A percentile compares a stretch with the other conserved stretches of the same genome.
Evolutionary conservation across 225 moss, liverwort and hornwort species (phyloP).

Genomic region (Polytrichum formosum): DNA sequence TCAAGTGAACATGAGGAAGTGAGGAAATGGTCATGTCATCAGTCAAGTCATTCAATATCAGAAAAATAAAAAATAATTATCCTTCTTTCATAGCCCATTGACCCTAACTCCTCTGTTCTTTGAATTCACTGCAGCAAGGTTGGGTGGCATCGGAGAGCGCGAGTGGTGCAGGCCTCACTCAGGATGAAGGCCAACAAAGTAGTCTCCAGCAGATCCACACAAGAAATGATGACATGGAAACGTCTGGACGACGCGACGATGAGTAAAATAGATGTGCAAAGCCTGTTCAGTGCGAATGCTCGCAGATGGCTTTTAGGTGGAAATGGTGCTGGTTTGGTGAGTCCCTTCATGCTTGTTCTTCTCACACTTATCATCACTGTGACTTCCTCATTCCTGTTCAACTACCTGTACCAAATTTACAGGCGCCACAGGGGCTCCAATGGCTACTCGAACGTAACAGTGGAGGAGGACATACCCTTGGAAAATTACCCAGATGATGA

Average conservation of each 20-base stretch:
- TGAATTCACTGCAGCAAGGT: constrained; percentile 38
- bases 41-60: too few species aligned
- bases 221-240: constrained; percentile 84
- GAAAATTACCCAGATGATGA: constrained; percentile 45
- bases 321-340: constrained; percentile 17
- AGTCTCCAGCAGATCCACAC: constrained; percentile 20
- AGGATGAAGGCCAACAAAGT: constrained; percentile 30
- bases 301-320: constrained; percentile 50
- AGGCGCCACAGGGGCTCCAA: constrained; percentile 38
- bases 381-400: constrained; percentile 50
- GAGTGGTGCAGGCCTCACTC: constrained; percentile 67
- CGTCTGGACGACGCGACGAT: constrained; percentile 66
- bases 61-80: too few species aligned
- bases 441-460: constrained; percentile 31
- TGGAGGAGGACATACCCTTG: constrained; percentile 38
- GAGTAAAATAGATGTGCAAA: constrained; percentile 55
- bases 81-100: too few species aligned
- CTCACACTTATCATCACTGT: constrained; percentile 40
- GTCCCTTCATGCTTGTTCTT: constrained; percentile 35
- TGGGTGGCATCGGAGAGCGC: constrained; percentile 81
- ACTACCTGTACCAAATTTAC: constrained; percentile 33
- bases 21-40: too few species aligned
- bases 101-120: too few species aligned
- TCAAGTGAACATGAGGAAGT: too few species aligned
- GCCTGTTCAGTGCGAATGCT: constrained; percentile 48